Base-by-base conservation (phyloP, 768 basidiomycete genomes). In the Coprinopsis strossmayeri region DNA sequence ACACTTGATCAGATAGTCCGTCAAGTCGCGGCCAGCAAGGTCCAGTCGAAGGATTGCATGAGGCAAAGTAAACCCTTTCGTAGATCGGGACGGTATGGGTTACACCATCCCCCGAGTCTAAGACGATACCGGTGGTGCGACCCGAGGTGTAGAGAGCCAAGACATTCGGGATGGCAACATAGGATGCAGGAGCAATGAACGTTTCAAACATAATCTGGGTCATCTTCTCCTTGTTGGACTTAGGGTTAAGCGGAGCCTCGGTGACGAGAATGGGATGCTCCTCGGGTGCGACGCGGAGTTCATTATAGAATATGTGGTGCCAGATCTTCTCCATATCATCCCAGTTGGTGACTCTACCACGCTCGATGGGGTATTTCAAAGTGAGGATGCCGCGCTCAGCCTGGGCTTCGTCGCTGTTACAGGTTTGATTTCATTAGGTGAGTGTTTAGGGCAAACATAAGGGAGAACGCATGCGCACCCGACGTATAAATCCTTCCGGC, bases 301-400 rank as follows among this genome's bases (percentile, higher is more conserved):
- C 87, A 64, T 90, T 90, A 78, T 88, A 91, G 71, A 91, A 93
- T 18, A 89, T 90, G 74, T 91, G 90, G 66, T 90, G 87, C 90
- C 90, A 92, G 64, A 91, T 91, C 73, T 91, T 91, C 74, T 92
- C 91, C 89, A 91, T 91, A 69, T 91, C 90, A 59, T 91, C 91
- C 91, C 91, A 93, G 79, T 93, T 91, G 66, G 88, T 91, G 62
- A 92, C 87, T 62, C 91, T 87, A 67, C 89, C 89, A 70, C 89
- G 88, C 66, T 91, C 89, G 55, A 91, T 91, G 43, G 91, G 92
- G 72, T 95, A 91, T 71, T 93, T 92, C 59, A 95, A 71, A 39
- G 86, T 87, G 55, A 95, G 77, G 66, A 95, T 91, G 77, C 93
- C 92, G 69, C 92, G 87, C 77, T 96, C 63, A 17, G 57, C 63